These are phyloP conservation scores for Coemansia nantahalensis DNA, from an alignment of 192 early-diverging fungal genomes.

Conservation along the genomic window DNA sequence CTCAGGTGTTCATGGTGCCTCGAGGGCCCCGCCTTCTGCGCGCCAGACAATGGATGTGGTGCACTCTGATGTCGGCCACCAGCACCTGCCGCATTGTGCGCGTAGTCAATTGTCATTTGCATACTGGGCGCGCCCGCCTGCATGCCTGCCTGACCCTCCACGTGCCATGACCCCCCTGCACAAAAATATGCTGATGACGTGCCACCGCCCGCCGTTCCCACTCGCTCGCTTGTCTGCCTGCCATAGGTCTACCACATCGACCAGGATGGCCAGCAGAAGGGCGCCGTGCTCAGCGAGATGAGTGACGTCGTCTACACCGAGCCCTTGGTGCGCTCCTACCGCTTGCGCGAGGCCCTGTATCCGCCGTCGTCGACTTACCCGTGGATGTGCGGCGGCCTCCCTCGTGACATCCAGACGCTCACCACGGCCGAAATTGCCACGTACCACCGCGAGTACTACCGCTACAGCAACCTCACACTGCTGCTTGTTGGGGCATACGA, in stretches of 20 bases:
- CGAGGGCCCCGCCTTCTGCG: too few species aligned
- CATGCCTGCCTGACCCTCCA: too few species aligned
- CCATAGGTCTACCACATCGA: slow-evolving; percentile 69
- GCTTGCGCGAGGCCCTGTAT: slow-evolving; percentile 46
- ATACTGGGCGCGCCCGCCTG: too few species aligned
- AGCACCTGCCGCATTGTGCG: too few species aligned
- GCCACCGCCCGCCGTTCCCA: background rate
- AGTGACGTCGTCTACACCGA: slow-evolving; percentile 75
- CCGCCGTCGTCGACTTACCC: slow-evolving; percentile 63
- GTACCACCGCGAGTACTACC: slow-evolving; percentile 77
- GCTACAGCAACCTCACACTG: slow-evolving; percentile 65
- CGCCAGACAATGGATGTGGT: slow-evolving; percentile 1
- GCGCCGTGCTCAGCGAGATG: slow-evolving; percentile 82
- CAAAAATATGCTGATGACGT: background rate
- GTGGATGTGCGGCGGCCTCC: slow-evolving; percentile 77
- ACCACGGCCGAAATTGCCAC: slow-evolving; percentile 66
- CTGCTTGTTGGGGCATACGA: slow-evolving; percentile 61
- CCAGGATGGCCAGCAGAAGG: slow-evolving; percentile 67
- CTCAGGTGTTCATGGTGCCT: too few species aligned
- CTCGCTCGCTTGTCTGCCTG: background rate
- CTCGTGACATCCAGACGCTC: slow-evolving; percentile 66
- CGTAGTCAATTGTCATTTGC: too few species aligned
- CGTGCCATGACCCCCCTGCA: too few species aligned
- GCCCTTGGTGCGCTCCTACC: slow-evolving; percentile 55
- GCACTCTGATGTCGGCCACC: too few species aligned